A percentile compares a stretch with the other conserved stretches of the same genome.
phyloP scores from a whole-genome alignment of 1,139 yeast species.

The Geotrichum citri-aurantii region DNA sequence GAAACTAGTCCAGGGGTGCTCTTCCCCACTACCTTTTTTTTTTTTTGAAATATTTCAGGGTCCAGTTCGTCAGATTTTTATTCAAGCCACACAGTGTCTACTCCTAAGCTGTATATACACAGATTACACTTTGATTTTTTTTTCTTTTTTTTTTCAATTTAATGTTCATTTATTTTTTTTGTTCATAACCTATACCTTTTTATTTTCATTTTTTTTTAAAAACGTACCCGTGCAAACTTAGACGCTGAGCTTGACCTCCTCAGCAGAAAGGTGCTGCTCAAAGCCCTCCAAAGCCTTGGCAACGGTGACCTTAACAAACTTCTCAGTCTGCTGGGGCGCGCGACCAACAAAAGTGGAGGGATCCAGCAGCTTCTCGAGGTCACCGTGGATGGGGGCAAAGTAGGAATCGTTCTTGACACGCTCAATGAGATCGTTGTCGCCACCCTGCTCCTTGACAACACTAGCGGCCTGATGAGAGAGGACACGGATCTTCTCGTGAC shows the following conservation, averaged over 20 bases:
- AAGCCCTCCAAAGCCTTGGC: constrained; percentile 74
- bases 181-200: not conserved
- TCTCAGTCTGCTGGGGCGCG: constrained; percentile 97
- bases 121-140: not conserved
- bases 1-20: too few relatives aligned
- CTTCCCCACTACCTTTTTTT: too few relatives aligned
- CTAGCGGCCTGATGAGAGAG: constrained; percentile 96
- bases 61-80: too few relatives aligned
- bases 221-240: not conserved
- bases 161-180: not conserved
- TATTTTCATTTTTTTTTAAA: not conserved
- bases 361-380: constrained; percentile 73
- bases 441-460: constrained; percentile 97
- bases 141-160: not conserved
- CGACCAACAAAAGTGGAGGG: constrained; percentile 97
- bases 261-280: constrained; percentile 45
- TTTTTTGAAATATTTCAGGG: too few relatives aligned
- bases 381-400: constrained; percentile 84
- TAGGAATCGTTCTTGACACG: constrained; percentile 73
- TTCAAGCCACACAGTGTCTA: too few relatives aligned
- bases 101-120: too few relatives aligned
- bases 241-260: constrained; percentile 13
- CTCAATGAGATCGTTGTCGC: constrained; percentile 94
- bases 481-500: constrained; percentile 96
- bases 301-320: constrained; percentile 81